phyloP scores from a whole-genome alignment of 192 early-diverging fungal genomes.

The Coemansia sp. region DNA sequence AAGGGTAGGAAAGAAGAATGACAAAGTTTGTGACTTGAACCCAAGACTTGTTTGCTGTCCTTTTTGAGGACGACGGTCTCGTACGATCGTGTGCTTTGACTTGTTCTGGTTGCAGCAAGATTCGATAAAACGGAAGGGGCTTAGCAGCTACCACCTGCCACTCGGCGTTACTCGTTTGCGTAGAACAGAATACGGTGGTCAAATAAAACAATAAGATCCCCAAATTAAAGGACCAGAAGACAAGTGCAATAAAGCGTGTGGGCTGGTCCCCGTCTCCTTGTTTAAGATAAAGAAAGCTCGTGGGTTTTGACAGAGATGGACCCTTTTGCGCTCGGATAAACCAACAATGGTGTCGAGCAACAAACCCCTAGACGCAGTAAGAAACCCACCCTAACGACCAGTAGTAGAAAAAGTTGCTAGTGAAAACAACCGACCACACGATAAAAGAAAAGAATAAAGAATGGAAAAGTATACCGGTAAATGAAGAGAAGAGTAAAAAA shows the following conservation, averaged over 20 bases:
- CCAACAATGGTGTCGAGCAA: neutral
- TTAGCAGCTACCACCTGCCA: neutral
- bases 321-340: neutral
- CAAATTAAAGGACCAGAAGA: too few species aligned
- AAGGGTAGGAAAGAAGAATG: neutral
- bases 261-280: too few species aligned
- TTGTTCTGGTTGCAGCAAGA: neutral
- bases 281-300: too few species aligned
- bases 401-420: too few species aligned
- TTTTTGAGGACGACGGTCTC: neutral
- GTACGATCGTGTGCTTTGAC: conserved; percentile 4
- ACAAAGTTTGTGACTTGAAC: neutral
- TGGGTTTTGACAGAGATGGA: neutral
- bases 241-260: too few species aligned
- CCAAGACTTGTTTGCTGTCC: neutral
- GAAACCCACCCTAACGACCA: too few species aligned
- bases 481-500: conserved; percentile 4
- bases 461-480: neutral
- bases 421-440: too few species aligned
- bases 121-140: neutral
- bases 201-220: too few species aligned
- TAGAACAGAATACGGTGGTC: too few species aligned
- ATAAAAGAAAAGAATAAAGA: neutral
- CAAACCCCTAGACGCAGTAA: neutral
- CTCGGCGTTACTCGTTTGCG: too few species aligned